Conservation (phyloP, 805 yeast genomes). For the Sugiyamaella chiloensis region DNA sequence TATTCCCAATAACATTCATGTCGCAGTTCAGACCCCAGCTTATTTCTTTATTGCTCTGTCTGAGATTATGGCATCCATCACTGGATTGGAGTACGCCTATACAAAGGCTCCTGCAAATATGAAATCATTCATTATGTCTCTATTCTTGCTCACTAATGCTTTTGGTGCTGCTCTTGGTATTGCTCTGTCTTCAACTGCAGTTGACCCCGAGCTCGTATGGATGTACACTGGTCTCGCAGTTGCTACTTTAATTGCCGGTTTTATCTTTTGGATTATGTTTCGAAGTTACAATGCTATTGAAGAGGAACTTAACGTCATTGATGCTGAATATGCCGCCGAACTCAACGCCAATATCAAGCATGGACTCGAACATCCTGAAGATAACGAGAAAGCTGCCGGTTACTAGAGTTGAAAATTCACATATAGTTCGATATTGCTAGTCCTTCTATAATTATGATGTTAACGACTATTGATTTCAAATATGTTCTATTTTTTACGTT, state of each 20-base stretch:
- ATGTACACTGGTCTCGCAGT: slow-evolving; percentile 61
- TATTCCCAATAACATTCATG: slow-evolving; percentile 55
- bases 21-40: slow-evolving; percentile 71
- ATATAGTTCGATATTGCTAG: no score
- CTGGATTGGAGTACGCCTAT: slow-evolving; percentile 82
- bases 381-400: not conserved
- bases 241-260: slow-evolving; percentile 57
- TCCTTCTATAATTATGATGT: no score
- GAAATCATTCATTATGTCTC: slow-evolving; percentile 59
- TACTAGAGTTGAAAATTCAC: no score
- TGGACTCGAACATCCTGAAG: not conserved
- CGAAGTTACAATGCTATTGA: slow-evolving; percentile 52
- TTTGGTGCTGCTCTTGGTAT: slow-evolving; percentile 73
- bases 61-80: slow-evolving; percentile 75
- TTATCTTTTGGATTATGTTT: slow-evolving; percentile 60
- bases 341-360: slow-evolving; percentile 26
- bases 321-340: slow-evolving; percentile 34
- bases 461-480: no score
- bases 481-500: no score
- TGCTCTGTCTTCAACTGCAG: slow-evolving; percentile 63
- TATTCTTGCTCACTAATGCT: slow-evolving; percentile 71
- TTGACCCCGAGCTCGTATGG: slow-evolving; percentile 70
- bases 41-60: slow-evolving; percentile 70
- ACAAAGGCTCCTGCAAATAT: slow-evolving; percentile 72
- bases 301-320: slow-evolving; percentile 56